Base-by-base conservation (phyloP, 1,284 basidiomycete species). In the Paramarasmius palmivorus region DNA sequence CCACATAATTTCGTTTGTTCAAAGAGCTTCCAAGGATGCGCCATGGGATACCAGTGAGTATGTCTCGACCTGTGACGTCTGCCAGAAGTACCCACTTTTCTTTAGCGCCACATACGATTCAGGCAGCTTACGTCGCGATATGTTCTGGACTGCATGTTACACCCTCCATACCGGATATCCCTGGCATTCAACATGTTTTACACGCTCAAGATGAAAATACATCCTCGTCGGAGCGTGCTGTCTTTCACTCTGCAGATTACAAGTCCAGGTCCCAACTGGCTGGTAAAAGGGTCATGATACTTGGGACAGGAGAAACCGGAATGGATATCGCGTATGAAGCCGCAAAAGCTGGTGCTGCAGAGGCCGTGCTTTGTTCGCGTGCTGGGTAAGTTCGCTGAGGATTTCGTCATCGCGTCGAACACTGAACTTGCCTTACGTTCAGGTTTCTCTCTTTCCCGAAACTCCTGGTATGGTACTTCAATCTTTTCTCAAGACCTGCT, bases 221-320 rank as follows among this genome's bases (percentile, higher is more conserved):
- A 29, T 56, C 56, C 9, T 55, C 56, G 2, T 45, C 58, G n/a
- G 29, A 52, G 4, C 68, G 69, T n/a, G 56, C 63, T 8, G 71
- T 74, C 3, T 75, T 79, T 51, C 83, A 86, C 61, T 84, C 82
- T 4, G 68, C 68, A 1, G 63, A 74, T 20, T 84, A 85, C 70
- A 83, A 83, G 60, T 63, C 64, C 7, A 73, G 76, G 9, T 58
- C 65, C 0, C 76, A 83, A 60, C 67, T 84, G 5, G 49, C 57
- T n/a, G 76, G 73, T 19, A 73, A 75, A 57, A 68, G 73, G 14
- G 75, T 86, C 19, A 71, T 84, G 66, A 74, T 86, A n/a, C 69
- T 85, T 22, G 83, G 83, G 0, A 77, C 75, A 2, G 85, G 85
- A 0, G 85, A 88, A 65, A 88, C 85, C 4, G 83, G 83, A 2